A percentile compares a stretch with the other conserved stretches of the same genome.
Evolutionary conservation across 257 asterid genomes (phyloP).

Genomic region (Solanum stenotomum): DNA sequence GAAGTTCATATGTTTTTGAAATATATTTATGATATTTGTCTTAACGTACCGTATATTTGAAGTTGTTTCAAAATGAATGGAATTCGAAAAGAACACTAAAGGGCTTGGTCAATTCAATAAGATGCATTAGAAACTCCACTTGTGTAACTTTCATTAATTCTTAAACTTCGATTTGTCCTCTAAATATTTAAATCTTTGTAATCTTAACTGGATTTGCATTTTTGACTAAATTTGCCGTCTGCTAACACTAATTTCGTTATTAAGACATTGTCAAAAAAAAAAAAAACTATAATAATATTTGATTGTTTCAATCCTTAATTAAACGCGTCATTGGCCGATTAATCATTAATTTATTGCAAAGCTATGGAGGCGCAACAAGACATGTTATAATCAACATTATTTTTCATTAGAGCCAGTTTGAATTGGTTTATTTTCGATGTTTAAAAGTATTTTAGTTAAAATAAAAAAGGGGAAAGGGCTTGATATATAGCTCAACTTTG

Average conservation of each 20-base stretch:
- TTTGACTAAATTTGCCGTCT: slow-evolving; percentile 7
- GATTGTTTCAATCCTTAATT: not conserved
- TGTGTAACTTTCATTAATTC: slow-evolving; percentile 18
- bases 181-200: not conserved
- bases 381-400: not conserved
- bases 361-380: not conserved
- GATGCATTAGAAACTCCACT: slow-evolving; percentile 8
- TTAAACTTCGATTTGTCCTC: not conserved
- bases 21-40: not conserved
- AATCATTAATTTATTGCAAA: not conserved
- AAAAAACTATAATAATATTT: not conserved
- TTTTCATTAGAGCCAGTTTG: not conserved
- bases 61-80: not conserved
- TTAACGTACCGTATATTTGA: not conserved
- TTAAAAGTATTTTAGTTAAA: not conserved
- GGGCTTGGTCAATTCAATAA: not conserved
- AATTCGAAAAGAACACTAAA: not conserved
- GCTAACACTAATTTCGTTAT: slow-evolving; percentile 6
- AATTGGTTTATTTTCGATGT: not conserved
- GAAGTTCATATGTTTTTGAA: not conserved
- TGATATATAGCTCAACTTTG: not conserved
- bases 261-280: slow-evolving; percentile 11
- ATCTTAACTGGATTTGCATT: not conserved
- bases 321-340: slow-evolving; percentile 42
- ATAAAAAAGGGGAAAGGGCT: too few species aligned